phyloP scores from a whole-genome alignment of 768 basidiomycete genomes.

The Kwoniella newhampshirensis region DNA sequence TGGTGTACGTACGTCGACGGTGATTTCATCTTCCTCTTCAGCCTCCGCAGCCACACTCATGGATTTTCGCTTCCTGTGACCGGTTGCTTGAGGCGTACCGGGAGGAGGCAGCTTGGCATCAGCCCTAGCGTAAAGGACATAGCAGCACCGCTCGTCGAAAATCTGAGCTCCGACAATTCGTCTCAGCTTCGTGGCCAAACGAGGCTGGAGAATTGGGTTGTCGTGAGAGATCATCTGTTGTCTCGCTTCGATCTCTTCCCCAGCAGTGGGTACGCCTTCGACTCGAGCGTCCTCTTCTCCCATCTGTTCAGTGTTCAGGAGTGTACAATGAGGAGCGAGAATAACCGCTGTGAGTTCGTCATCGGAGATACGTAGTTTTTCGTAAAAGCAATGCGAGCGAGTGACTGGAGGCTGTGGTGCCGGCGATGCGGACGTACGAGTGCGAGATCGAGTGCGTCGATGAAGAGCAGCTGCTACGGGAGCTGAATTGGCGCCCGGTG shows the following conservation, averaged over 20 bases:
- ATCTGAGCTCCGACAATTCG: slow-evolving; percentile 34
- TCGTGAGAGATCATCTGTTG: slow-evolving; percentile 18
- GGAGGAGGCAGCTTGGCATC: slow-evolving; percentile 12
- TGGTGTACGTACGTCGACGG: slow-evolving; percentile 10
- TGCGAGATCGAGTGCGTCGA: slow-evolving; percentile 16
- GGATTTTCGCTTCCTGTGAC: slow-evolving; percentile 9
- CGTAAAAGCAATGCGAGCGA: slow-evolving; percentile 48
- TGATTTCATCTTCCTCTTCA: slow-evolving; percentile 3
- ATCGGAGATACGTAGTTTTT: slow-evolving; percentile 37
- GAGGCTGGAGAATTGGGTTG: slow-evolving; percentile 18
- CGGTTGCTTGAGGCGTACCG: background rate
- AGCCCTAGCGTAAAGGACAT: slow-evolving; percentile 27
- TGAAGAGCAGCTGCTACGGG: slow-evolving; percentile 1
- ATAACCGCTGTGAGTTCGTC: slow-evolving; percentile 31
- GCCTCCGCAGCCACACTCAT: background rate
- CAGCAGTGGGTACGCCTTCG: slow-evolving; percentile 29
- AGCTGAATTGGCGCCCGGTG: slow-evolving; percentile 1
- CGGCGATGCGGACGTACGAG: slow-evolving; percentile 11
- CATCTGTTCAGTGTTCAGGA: slow-evolving; percentile 27
- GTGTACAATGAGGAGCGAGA: slow-evolving; percentile 40
- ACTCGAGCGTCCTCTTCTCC: slow-evolving; percentile 26
- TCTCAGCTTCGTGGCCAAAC: slow-evolving; percentile 30
- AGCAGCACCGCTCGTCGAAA: slow-evolving; percentile 39
- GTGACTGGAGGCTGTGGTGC: slow-evolving; percentile 31
- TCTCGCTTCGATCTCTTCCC: slow-evolving; percentile 30